These are phyloP conservation scores for Casuarina glauca DNA, from an alignment of 306 rosid genomes.

Conservation along the genomic window DNA sequence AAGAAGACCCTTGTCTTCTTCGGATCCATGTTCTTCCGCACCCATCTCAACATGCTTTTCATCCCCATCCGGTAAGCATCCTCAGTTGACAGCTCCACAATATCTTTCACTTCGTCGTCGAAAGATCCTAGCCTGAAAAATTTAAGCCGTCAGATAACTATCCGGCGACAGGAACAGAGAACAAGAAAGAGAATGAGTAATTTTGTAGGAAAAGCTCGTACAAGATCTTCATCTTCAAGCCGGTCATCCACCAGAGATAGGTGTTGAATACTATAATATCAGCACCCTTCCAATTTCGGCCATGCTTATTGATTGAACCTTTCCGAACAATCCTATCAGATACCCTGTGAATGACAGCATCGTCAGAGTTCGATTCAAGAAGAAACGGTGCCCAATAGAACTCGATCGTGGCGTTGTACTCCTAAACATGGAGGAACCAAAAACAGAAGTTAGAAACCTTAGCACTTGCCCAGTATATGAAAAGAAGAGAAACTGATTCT, in stretches of 20 bases:
- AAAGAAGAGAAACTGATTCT: not conserved
- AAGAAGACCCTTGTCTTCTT: constrained; percentile 87
- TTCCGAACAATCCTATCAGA: constrained; percentile 81
- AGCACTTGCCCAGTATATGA: not conserved
- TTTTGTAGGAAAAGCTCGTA: constrained; percentile 26
- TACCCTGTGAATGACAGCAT: constrained; percentile 74
- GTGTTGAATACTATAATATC: constrained; percentile 86
- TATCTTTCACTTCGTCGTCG: constrained; percentile 73
- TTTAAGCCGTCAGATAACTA: not conserved
- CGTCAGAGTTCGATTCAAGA: constrained; percentile 80
- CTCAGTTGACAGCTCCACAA: constrained; percentile 62
- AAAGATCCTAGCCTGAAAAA: constrained; percentile 75
- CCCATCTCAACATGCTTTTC: constrained; percentile 96
- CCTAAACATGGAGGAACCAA: constrained; percentile 31
- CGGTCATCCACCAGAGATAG: constrained; percentile 98
- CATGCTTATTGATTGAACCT: constrained; percentile 88
- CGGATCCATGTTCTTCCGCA: constrained; percentile 75
- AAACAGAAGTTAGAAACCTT: not conserved
- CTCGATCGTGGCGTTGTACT: constrained; percentile 91
- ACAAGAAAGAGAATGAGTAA: not conserved
- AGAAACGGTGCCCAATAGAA: constrained; percentile 99
- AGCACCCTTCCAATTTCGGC: constrained; percentile 79
- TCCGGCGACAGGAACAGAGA: not conserved
- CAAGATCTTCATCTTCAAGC: constrained; percentile 79
- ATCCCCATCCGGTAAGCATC: constrained; percentile 96